Evolutionary conservation across 2,329 filamentous ascomycete genomes (phyloP), one percentile per base, ranked within the genome.

Genomic region (Aspergillus sp.): DNA sequence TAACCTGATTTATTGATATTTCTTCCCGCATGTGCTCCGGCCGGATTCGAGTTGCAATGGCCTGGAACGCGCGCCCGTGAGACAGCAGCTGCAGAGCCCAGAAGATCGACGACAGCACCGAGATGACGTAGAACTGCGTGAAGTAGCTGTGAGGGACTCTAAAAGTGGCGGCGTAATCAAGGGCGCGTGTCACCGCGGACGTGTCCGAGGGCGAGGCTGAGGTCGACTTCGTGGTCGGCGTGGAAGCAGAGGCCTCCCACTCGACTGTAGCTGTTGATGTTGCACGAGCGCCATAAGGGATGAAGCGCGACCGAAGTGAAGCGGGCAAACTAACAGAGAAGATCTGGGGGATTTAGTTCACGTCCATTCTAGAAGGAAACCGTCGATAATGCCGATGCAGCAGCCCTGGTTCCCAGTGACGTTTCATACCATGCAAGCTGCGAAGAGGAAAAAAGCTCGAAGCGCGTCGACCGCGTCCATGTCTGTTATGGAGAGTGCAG

Each of bases 91-190:
- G 88, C 63, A 76, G 73, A 0, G 81, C 83, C 91, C 93, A 97
- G 71, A 93, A 89, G 4, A 85, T 67, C 0, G 90, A 93, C 58
- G 85, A 86, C 2, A 78, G 69, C 4, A 92, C 76, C 3, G 90
- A 93, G 36, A 86, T 72, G 53, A 89, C 69, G 72, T 99, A 98
- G 76, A 96, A 98, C 66, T 95, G 89, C 43, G 82, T 83, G 74
- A 98, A 98, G 87, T 90, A 98, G 60, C 83, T 83, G 76, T 98
- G 95, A 20, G 93, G 92, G 36, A 97, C 88, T 69, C 85, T 84
- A 63, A 83, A 72, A 38, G 73, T 76, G 34, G 83, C 81, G 18
- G 83, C 67, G 56, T 69, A 70, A 65, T 86, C 83, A 58, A 86
- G 76, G 45, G 79, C 45, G 34, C 53, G 60, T 36, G 64, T 57